Evolutionary conservation across 1,284 basidiomycete species (phyloP).

Genomic region (Sporisorium graminicola): DNA sequence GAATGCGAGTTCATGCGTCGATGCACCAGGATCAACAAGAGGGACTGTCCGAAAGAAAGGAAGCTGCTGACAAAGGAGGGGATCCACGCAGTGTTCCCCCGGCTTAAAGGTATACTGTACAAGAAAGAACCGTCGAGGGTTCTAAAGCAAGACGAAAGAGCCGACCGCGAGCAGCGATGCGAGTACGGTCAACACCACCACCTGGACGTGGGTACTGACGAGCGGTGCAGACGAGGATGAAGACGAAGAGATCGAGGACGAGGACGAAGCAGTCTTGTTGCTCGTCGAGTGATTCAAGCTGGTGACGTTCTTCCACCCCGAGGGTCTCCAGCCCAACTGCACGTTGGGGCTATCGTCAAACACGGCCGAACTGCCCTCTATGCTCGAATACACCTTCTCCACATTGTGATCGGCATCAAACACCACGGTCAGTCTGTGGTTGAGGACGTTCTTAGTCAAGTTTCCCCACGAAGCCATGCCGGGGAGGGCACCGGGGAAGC

Average conservation of each 20-base stretch:
- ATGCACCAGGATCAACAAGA: not conserved
- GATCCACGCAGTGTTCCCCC: not conserved
- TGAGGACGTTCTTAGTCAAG: slow-evolving; percentile 38
- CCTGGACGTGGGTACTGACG: not conserved
- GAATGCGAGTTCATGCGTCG: not conserved
- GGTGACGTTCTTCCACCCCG: slow-evolving; percentile 56
- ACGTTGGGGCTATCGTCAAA: slow-evolving; percentile 54
- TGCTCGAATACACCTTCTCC: slow-evolving; percentile 53
- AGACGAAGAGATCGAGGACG: not conserved
- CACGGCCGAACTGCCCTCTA: slow-evolving; percentile 59
- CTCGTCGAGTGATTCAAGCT: slow-evolving; percentile 15
- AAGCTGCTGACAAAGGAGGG: not conserved
- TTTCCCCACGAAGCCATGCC: slow-evolving; percentile 47
- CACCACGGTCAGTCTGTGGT: slow-evolving; percentile 58
- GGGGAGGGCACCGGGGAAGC: slow-evolving; percentile 57
- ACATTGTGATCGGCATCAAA: slow-evolving; percentile 60
- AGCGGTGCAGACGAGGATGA: not conserved
- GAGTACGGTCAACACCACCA: not conserved
- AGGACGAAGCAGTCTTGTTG: not conserved
- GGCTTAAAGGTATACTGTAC: not conserved
- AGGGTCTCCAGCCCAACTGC: slow-evolving; percentile 64
- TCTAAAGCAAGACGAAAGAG: not conserved
- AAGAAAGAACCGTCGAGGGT: not conserved
- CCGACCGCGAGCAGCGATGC: not conserved
- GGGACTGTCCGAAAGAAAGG: not conserved